These are phyloP conservation scores for Aspergillus alliaceus DNA, from an alignment of 2,329 filamentous ascomycete species.

Conservation along the genomic window DNA sequence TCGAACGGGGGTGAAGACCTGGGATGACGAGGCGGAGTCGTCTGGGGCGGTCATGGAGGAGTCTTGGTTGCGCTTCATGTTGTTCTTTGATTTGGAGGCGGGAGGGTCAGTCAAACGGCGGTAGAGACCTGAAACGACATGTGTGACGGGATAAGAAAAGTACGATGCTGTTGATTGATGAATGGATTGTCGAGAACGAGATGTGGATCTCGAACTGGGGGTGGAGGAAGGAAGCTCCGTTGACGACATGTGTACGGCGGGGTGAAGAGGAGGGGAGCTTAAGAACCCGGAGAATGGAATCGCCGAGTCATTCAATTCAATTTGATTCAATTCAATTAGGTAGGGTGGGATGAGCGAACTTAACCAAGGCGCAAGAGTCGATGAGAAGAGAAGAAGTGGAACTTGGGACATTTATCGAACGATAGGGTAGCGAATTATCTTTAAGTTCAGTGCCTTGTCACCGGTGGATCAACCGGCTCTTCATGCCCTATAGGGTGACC, in stretches of 20 bases:
- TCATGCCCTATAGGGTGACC: too few relatives aligned
- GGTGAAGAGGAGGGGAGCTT: neutral
- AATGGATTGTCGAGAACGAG: conserved; percentile 9
- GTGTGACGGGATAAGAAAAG: conserved; percentile 52
- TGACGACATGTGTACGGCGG: conserved; percentile 15
- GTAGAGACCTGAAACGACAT: conserved; percentile 63
- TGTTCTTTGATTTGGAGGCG: conserved; percentile 17
- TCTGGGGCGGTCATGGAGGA: conserved; percentile 41
- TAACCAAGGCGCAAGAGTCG: neutral
- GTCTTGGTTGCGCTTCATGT: conserved; percentile 17
- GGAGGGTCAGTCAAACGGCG: conserved; percentile 59
- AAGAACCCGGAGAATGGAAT: neutral
- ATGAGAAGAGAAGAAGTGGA: too few relatives aligned
- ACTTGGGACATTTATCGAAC: too few relatives aligned
- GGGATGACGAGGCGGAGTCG: conserved; percentile 39
- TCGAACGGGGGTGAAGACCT: conserved; percentile 52
- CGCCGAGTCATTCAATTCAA: neutral
- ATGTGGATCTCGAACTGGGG: conserved; percentile 8
- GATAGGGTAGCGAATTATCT: too few relatives aligned
- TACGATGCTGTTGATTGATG: conserved; percentile 45
- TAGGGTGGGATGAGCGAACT: neutral
- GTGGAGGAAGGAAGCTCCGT: conserved; percentile 2
- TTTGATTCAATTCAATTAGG: conserved; percentile 2
- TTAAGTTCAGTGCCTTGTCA: too few relatives aligned
- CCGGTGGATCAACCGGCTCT: too few relatives aligned